phyloP scores from a whole-genome alignment of 352 stramenopile species.

The Phytophthora nicotianae region DNA sequence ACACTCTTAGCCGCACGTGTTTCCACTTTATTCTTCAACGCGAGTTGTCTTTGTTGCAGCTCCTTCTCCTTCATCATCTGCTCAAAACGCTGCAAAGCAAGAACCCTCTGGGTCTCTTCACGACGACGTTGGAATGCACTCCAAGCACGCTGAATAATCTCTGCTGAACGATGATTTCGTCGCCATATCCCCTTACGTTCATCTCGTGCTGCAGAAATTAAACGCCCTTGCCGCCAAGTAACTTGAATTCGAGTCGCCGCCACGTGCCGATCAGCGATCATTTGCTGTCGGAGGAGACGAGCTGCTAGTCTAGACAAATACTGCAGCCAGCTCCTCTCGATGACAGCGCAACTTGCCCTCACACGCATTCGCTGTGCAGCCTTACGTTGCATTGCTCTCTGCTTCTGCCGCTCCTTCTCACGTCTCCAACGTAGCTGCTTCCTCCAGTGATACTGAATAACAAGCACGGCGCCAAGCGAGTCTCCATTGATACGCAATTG shows the following conservation, averaged over 20 bases:
- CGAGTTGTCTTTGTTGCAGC: conserved; percentile 18
- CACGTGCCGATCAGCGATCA: conserved; percentile 32
- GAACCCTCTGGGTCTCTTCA: conserved; percentile 28
- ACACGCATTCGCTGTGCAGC: conserved; percentile 30
- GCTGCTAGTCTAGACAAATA: conserved; percentile 40
- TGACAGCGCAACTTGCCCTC: conserved; percentile 39
- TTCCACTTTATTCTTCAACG: conserved; percentile 37
- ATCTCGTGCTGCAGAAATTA: conserved; percentile 5
- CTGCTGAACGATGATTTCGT: conserved; percentile 20
- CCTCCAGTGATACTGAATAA: conserved; percentile 50
- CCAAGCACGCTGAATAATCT: conserved; percentile 36
- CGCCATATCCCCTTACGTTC: conserved; percentile 23
- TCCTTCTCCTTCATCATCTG: conserved; percentile 41
- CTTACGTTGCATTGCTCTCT: conserved; percentile 27
- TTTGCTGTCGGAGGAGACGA: conserved; percentile 40
- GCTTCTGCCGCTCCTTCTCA: conserved; percentile 15
- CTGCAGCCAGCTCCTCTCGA: conserved; percentile 49
- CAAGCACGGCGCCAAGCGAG: conserved; percentile 23
- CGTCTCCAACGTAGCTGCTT: conserved; percentile 30
- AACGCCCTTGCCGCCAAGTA: conserved; percentile 27
- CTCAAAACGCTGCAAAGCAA: conserved; percentile 45
- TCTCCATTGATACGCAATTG: conserved; percentile 26
- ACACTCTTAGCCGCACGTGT: conserved; percentile 35
- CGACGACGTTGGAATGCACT: conserved; percentile 10
- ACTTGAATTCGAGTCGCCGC: conserved; percentile 41